Evolutionary conservation across 306 rosid genomes (phyloP).

Genomic region (Corylus avellana): DNA sequence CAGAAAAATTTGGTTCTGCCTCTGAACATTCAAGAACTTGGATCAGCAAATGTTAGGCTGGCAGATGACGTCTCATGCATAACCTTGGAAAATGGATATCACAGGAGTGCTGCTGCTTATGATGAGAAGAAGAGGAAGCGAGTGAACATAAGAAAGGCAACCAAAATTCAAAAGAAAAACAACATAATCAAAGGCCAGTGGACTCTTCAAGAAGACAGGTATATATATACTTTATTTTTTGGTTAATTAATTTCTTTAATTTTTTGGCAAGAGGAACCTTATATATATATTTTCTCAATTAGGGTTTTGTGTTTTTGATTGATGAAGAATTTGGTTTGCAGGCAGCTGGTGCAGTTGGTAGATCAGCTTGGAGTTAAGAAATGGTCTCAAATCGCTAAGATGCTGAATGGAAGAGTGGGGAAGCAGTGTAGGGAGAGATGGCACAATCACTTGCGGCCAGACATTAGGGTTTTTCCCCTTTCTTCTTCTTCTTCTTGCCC

Average conservation of each 20-base stretch:
- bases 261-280: not conserved
- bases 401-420: slow-evolving; percentile 52
- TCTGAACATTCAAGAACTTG: slow-evolving; percentile 17
- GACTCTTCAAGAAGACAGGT: slow-evolving; percentile 69
- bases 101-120: not conserved
- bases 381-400: slow-evolving; percentile 64
- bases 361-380: slow-evolving; percentile 47
- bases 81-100: not conserved
- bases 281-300: not conserved
- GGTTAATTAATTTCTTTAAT: not conserved
- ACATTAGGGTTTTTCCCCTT: slow-evolving; percentile 54
- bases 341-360: slow-evolving; percentile 50
- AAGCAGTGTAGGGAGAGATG: slow-evolving; percentile 87
- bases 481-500: slow-evolving; percentile 2
- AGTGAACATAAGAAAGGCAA: slow-evolving; percentile 5
- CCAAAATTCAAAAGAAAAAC: slow-evolving; percentile 15
- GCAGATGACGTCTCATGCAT: slow-evolving; percentile 12
- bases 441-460: slow-evolving; percentile 75
- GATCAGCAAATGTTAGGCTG: slow-evolving; percentile 5
- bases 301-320: not conserved
- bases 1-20: not conserved
- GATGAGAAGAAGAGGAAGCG: slow-evolving; percentile 15
- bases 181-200: slow-evolving; percentile 65
- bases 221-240: not conserved
- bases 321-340: slow-evolving; percentile 21